A percentile compares a stretch with the other conserved stretches of the same genome.
These are phyloP conservation scores for Obelidium mucronatum DNA, from an alignment of 192 early-diverging fungal genomes.

Conservation along the genomic window DNA sequence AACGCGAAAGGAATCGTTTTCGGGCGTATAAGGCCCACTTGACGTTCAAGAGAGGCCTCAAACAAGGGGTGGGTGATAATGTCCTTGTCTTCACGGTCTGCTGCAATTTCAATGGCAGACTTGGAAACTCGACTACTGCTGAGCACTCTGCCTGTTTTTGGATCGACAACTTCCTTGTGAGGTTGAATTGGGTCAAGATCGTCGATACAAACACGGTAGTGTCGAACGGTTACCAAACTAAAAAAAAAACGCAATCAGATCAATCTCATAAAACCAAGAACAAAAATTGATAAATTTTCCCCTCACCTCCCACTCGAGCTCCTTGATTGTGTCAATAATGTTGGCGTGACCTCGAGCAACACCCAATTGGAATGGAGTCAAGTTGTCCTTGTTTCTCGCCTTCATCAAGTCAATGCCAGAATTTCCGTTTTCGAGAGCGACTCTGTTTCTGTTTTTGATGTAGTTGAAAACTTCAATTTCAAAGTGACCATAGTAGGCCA, in stretches of 20 bases:
- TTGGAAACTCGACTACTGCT: neutral
- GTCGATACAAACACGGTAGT: slow-evolving; percentile 13
- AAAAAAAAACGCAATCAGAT: neutral
- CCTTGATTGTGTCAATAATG: slow-evolving; percentile 31
- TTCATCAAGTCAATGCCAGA: neutral
- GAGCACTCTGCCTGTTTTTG: neutral
- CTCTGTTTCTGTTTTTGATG: slow-evolving; percentile 1
- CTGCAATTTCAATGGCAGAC: slow-evolving; percentile 33
- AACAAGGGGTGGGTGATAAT: slow-evolving; percentile 36
- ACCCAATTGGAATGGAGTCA: slow-evolving; percentile 35
- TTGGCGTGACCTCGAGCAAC: neutral
- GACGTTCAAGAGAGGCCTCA: slow-evolving; percentile 24
- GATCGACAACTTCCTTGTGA: neutral
- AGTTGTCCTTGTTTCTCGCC: slow-evolving; percentile 32
- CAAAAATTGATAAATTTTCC: too few relatives aligned
- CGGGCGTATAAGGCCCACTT: slow-evolving; percentile 42
- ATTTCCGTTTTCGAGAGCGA: neutral
- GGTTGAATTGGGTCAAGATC: slow-evolving; percentile 30
- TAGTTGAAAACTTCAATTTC: slow-evolving; percentile 17
- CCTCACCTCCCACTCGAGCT: slow-evolving; percentile 26
- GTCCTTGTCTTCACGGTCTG: slow-evolving; percentile 25
- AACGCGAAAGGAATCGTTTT: slow-evolving; percentile 31
- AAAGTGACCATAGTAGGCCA: slow-evolving; percentile 38
- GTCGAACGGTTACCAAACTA: slow-evolving; percentile 29
- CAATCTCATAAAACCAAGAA: neutral